A percentile compares a stretch with the other conserved stretches of the same genome.
Conservation (phyloP, 2,329 filamentous ascomycete species). For the Ustilaginoidea virens region DNA sequence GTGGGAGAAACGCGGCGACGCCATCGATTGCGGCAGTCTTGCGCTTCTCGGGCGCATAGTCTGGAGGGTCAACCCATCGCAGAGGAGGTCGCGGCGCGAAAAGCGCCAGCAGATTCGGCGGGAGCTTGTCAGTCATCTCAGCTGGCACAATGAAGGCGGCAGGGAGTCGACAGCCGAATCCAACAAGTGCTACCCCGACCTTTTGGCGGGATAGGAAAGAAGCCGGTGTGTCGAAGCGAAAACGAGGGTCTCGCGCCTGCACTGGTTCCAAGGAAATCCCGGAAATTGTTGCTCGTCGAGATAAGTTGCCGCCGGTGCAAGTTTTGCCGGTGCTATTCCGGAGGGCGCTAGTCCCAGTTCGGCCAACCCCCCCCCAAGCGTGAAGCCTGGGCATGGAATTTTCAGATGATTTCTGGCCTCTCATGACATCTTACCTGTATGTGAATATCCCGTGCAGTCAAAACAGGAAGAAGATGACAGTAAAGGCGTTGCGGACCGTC, state of each 20-base stretch:
- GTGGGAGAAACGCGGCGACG: constrained; percentile 58
- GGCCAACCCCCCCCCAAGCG: constrained; percentile 3
- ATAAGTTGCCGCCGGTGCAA: neutral
- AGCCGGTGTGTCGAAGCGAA: constrained; percentile 1
- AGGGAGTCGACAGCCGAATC: constrained; percentile 1
- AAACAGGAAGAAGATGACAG: constrained; percentile 38
- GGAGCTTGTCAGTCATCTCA: constrained; percentile 88
- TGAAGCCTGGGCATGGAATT: constrained; percentile 4
- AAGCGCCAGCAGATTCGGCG: constrained; percentile 79
- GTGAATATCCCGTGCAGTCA: constrained; percentile 14
- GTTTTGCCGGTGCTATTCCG: constrained; percentile 11
- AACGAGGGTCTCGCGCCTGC: constrained; percentile 6
- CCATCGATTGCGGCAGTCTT: constrained; percentile 59
- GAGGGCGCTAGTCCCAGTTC: constrained; percentile 12
- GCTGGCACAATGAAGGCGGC: constrained; percentile 1
- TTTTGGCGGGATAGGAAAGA: neutral
- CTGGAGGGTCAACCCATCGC: constrained; percentile 72
- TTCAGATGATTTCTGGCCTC: constrained; percentile 1
- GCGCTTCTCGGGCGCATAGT: constrained; percentile 71
- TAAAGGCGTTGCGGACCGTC: constrained; percentile 35
- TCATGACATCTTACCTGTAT: constrained; percentile 9
- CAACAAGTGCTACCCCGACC: constrained; percentile 1
- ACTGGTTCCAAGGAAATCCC: constrained; percentile 3
- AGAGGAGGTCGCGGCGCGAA: constrained; percentile 89
- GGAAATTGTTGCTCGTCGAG: too few species aligned